Percentiles rank a stretch among this genome's conserved stretches.
These are phyloP conservation scores for Lepidium sativum DNA, from an alignment of 345 rosid species.

Conservation along the genomic window DNA sequence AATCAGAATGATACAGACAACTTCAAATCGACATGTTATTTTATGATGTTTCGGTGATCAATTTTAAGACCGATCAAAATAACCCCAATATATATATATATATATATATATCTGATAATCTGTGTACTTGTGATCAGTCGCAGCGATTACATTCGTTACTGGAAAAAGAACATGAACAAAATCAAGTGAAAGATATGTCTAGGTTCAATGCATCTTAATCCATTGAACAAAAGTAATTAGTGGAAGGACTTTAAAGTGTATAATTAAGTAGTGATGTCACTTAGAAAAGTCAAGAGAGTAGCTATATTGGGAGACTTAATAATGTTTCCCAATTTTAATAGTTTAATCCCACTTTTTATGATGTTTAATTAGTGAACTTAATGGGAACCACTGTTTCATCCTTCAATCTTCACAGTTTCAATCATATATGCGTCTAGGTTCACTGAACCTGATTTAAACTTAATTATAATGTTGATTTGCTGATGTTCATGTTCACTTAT, in stretches of 20 bases:
- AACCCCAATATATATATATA: too few species aligned
- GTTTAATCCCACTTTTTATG: slow-evolving; percentile 16
- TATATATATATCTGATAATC: too few species aligned
- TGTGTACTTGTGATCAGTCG: too few species aligned
- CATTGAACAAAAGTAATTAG: background rate
- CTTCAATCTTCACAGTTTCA: slow-evolving; percentile 10
- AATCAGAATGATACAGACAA: too few species aligned
- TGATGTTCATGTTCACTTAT: background rate
- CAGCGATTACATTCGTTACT: too few species aligned
- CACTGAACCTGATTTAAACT: slow-evolving; percentile 16
- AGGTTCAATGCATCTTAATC: slow-evolving; percentile 22
- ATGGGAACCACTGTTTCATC: slow-evolving; percentile 19
- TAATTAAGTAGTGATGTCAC: background rate
- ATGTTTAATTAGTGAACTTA: slow-evolving; percentile 21
- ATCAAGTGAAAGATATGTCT: slow-evolving; percentile 5
- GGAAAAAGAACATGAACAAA: too few species aligned
- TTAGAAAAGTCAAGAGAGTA: slow-evolving; percentile 5
- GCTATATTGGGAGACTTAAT: slow-evolving; percentile 16
- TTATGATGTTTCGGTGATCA: too few species aligned
- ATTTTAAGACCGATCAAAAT: too few species aligned
- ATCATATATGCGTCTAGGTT: slow-evolving; percentile 21
- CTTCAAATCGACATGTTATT: too few species aligned
- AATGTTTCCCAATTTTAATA: slow-evolving; percentile 22
- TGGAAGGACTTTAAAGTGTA: slow-evolving; percentile 12
- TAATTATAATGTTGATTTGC: slow-evolving; percentile 10